Base-by-base conservation (phyloP, 331 rosid genomes). In the Malus hybrid region DNA sequence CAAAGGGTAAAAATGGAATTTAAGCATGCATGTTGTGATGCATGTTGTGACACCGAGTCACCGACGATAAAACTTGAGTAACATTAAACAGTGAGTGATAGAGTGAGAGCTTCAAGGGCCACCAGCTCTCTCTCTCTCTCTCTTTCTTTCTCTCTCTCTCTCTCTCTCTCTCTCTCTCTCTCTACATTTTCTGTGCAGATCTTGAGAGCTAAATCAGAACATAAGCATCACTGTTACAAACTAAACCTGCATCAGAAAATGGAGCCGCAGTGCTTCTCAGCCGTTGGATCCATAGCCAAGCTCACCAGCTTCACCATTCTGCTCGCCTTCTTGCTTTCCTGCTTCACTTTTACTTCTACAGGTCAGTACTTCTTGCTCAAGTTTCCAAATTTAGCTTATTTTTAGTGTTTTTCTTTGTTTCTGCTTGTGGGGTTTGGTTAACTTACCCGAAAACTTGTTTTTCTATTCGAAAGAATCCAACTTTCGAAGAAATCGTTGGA, bases 291-390 rank as follows among this genome's bases (percentile, higher is more conserved):
- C 79, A 68, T 85, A 71, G 73, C 82, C 72, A 66, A 75, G 60
- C 83, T 73, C 81, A 71, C 75, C 66, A 79, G 82, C 76, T 83
- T 80, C 2, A 24, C 85, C 82, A 9, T 83, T 71, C 66, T 88
- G 52, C 81, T 91, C 11, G 27, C 85, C 42, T 70, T 89, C 5
- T 62, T 89, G 60, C 76, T 89, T 29, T 82, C 86, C 46, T 85
- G 80, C 87, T 81, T 76, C 82, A 68, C 82, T 80, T 91, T 91
- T 75, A 87, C 86, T 87, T 79, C 89, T 44, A 89, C 88, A 56
- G 98, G 97, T 90, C 73, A 42, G 82, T 83, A 24, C 64, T 70
- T 81, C 31, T 59, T 36, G 10, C 33, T 22, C 28, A n/a, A 55
- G 59, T 5, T 48, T 28, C 42, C 36, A 65, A 73, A 73, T 65